These are phyloP conservation scores for Yamadazyma atmosphaerica DNA, from an alignment of 1,139 yeast genomes.

Conservation along the genomic window DNA sequence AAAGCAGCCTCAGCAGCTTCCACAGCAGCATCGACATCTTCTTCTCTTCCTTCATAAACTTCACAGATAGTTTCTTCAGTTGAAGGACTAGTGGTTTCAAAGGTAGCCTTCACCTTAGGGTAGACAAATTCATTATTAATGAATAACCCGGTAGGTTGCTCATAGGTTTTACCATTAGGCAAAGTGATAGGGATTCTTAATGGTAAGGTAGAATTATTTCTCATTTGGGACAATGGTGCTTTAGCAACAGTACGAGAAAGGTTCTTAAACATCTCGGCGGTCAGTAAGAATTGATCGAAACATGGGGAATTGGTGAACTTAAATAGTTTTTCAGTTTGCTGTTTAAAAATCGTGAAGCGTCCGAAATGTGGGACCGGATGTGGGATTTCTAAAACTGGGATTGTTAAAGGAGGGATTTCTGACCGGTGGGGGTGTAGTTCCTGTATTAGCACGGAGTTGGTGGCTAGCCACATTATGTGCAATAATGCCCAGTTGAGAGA, in stretches of 20 bases:
- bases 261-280: background rate
- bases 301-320: background rate
- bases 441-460: too few species aligned
- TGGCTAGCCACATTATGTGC: too few species aligned
- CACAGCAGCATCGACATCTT: slow-evolving; percentile 79
- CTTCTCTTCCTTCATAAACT: slow-evolving; percentile 65
- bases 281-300: background rate
- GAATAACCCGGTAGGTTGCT: slow-evolving; percentile 76
- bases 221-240: slow-evolving; percentile 8
- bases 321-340: slow-evolving; percentile 1
- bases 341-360: too few species aligned
- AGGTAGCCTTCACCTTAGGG: slow-evolving; percentile 51
- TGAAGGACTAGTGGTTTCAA: slow-evolving; percentile 62
- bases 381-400: too few species aligned
- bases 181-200: slow-evolving; percentile 51
- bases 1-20: slow-evolving; percentile 75
- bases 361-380: too few species aligned
- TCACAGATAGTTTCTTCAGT: slow-evolving; percentile 66
- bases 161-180: slow-evolving; percentile 57
- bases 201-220: slow-evolving; percentile 29
- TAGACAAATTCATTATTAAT: slow-evolving; percentile 49
- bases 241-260: slow-evolving; percentile 2
- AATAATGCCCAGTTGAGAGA: too few species aligned
- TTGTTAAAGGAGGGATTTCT: too few species aligned
- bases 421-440: too few species aligned